Base-by-base conservation (phyloP, 495 filamentous ascomycete genomes). In the Xylaria sp. region DNA sequence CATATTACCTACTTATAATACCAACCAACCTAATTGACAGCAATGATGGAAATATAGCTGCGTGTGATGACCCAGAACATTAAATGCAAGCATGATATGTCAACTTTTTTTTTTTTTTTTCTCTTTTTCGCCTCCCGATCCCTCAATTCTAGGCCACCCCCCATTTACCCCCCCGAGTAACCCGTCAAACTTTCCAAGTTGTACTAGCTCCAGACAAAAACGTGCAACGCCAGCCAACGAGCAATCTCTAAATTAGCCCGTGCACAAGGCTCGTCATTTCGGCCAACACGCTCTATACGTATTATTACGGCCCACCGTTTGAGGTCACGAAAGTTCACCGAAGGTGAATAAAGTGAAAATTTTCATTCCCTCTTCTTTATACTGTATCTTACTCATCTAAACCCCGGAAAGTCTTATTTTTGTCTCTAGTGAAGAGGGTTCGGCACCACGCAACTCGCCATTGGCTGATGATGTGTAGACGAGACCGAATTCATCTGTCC, bases 181-280 rank as follows among this genome's bases (percentile, higher is more conserved):
- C 11, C 46, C 11, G 9, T 26, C 46, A 26, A 52, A 66, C 14
- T 40, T 35, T 55, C 57, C 33, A 29, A 17, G 46, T 43, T 55
- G 46, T 41, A 55, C 64, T 67, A 67, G 64, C 64, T 48, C 64
- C 64, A 43, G 46, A 29, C 64, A 8, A 21, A 17, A n/a, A 33
- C 21, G 46, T 41, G 64, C 17, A 29, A 40, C 33, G 48, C 46
- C 64, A 55, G 48, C 64, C 64, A 67, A 67, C 64, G 64, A 67
- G 29, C 64, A 67, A 67, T 55, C 48, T 17, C 7, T 41, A 43
- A 40, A 67, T n/a, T 19, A 41, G 48, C 64, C 64, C 64, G 64
- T 67, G 64, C 64, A 41, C 64, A 17, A 43, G n/a, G 64, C 64
- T 67, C 46, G 29, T 53, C 46, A 53, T 66, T 35, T n/a, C 46